Percentiles rank a stretch among this genome's conserved stretches.
Evolutionary conservation across 768 basidiomycete species (phyloP).

Genomic region (Vararia minispora): DNA sequence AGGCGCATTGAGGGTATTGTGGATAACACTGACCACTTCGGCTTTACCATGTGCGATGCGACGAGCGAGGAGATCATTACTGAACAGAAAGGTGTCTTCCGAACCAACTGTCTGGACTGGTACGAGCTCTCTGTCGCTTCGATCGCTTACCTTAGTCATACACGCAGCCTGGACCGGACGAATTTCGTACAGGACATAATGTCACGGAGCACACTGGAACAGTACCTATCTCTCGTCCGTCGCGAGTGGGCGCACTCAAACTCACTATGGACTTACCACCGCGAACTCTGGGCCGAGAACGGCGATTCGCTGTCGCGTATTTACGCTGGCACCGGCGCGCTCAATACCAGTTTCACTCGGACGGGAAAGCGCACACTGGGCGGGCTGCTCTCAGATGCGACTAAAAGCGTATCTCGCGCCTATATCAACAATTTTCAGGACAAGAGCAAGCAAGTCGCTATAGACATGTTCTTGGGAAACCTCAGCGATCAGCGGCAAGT

Average conservation of each 20-base stretch:
- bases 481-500: slow-evolving; percentile 81
- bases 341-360: slow-evolving; percentile 94
- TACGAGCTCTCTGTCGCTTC: slow-evolving; percentile 19
- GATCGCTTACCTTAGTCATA: not conserved
- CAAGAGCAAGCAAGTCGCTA: slow-evolving; percentile 85
- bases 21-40: slow-evolving; percentile 65
- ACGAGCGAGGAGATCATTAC: slow-evolving; percentile 60
- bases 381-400: slow-evolving; percentile 89
- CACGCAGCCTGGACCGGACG: slow-evolving; percentile 78
- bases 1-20: slow-evolving; percentile 52
- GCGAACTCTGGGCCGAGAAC: slow-evolving; percentile 95
- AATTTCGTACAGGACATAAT: slow-evolving; percentile 97
- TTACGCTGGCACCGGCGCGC: slow-evolving; percentile 86
- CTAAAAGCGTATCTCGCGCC: slow-evolving; percentile 89
- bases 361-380: slow-evolving; percentile 91
- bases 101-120: slow-evolving; percentile 96
- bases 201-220: slow-evolving; percentile 69
- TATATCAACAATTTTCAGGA: slow-evolving; percentile 99
- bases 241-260: slow-evolving; percentile 63
- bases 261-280: slow-evolving; percentile 75
- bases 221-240: slow-evolving; percentile 70
- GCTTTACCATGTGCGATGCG: slow-evolving; percentile 75
- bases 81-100: slow-evolving; percentile 85
- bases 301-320: slow-evolving; percentile 88
- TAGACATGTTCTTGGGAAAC: slow-evolving; percentile 95